These are phyloP conservation scores for Pseudocercospora vitis DNA, from an alignment of 2,329 filamentous ascomycete species.

Conservation along the genomic window DNA sequence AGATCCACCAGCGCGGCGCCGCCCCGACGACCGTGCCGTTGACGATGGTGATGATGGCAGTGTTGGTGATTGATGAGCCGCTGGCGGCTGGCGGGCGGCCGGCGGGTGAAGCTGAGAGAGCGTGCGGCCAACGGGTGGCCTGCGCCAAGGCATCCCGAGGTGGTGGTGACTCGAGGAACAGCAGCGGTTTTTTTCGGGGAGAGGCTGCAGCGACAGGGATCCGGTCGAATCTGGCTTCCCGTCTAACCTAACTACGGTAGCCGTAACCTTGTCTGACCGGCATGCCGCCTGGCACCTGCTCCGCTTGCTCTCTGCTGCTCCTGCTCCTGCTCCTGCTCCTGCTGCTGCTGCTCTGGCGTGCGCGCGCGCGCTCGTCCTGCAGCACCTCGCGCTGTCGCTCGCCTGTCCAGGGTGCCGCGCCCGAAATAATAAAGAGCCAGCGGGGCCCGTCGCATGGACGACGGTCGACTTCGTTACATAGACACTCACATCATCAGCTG, in stretches of 20 bases:
- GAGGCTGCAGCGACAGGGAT: background rate
- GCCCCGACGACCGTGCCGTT: too few relatives aligned
- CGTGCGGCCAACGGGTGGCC: background rate
- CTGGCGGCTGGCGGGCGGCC: too few relatives aligned
- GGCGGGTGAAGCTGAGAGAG: too few relatives aligned
- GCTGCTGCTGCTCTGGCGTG: background rate
- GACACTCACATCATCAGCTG: background rate
- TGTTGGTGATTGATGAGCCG: too few relatives aligned
- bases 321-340: background rate
- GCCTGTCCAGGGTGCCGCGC: background rate
- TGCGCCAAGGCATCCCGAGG: slow-evolving; percentile 8
- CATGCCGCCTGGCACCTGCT: background rate
- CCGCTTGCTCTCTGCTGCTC: background rate
- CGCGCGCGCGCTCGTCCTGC: background rate
- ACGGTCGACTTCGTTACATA: background rate
- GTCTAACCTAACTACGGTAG: slow-evolving; percentile 1
- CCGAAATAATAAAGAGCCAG: slow-evolving; percentile 8
- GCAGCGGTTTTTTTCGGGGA: slow-evolving; percentile 4
- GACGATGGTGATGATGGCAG: background rate
- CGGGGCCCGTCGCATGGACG: slow-evolving; percentile 7
- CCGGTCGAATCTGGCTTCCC: slow-evolving; percentile 4
- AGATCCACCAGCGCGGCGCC: slow-evolving; percentile 2
- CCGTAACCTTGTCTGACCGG: slow-evolving; percentile 4
- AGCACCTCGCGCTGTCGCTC: background rate
- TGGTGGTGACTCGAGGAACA: slow-evolving; percentile 9